Evolutionary conservation across 2,329 filamentous ascomycete genomes (phyloP).

Genomic region (Arachnomyces sp.): DNA sequence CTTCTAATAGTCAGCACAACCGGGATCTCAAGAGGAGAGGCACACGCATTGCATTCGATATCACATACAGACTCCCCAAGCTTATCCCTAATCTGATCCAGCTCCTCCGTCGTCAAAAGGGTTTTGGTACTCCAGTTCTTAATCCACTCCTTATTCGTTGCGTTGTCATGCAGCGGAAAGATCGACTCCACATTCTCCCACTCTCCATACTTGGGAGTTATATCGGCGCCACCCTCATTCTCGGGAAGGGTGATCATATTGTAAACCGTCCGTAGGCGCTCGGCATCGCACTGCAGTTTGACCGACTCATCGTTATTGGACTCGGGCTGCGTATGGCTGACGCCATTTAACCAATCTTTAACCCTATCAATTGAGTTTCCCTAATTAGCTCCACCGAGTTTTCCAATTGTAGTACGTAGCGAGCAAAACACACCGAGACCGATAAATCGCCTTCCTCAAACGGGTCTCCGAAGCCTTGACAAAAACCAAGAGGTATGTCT

Average conservation of each 20-base stretch:
- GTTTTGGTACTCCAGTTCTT: constrained; percentile 67
- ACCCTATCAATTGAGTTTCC: constrained; percentile 47
- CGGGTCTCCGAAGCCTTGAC: constrained; percentile 70
- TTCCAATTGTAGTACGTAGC: not conserved
- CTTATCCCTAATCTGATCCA: constrained; percentile 67
- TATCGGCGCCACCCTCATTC: constrained; percentile 70
- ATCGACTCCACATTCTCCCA: constrained; percentile 68
- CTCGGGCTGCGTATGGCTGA: constrained; percentile 68
- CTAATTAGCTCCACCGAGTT: not conserved
- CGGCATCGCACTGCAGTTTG: constrained; percentile 78
- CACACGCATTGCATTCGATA: constrained; percentile 41
- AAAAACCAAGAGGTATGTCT: constrained; percentile 72
- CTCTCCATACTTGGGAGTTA: constrained; percentile 59
- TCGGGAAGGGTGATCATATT: constrained; percentile 69
- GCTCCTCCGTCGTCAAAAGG: constrained; percentile 55
- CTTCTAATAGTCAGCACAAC: constrained; percentile 25
- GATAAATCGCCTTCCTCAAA: constrained; percentile 73
- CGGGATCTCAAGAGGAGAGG: not conserved
- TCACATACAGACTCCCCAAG: constrained; percentile 57
- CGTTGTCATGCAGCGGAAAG: constrained; percentile 71
- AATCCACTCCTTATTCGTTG: constrained; percentile 69
- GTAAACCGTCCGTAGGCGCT: constrained; percentile 80
- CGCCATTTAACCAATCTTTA: constrained; percentile 88
- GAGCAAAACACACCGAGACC: constrained; percentile 53
- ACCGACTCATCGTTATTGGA: constrained; percentile 64